Percentiles rank a stretch among this genome's conserved stretches.
phyloP scores from a whole-genome alignment of 345 rosid genomes.

The Citrus medica region DNA sequence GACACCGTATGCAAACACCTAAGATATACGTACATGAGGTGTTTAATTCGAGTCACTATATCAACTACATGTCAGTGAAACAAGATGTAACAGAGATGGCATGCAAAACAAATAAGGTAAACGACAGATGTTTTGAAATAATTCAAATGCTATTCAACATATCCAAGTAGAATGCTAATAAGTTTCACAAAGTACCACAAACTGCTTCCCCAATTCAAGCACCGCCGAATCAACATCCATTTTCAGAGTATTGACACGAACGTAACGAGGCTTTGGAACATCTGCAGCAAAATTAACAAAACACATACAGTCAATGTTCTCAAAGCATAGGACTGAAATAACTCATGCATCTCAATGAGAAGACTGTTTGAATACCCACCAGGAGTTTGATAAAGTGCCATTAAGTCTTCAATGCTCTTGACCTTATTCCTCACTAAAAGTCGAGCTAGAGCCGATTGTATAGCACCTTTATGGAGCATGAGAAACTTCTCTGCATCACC shows the following conservation, averaged over 20 bases:
- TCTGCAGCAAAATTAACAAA: conserved; percentile 41
- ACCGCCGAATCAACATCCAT: conserved; percentile 62
- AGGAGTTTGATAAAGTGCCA: conserved; percentile 40
- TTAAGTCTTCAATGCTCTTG: conserved; percentile 53
- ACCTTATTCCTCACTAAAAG: conserved; percentile 65
- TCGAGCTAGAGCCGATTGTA: conserved; percentile 55
- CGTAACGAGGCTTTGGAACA: conserved; percentile 62
- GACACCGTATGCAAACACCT: background rate
- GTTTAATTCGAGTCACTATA: background rate
- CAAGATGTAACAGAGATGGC: background rate
- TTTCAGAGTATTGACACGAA: conserved; percentile 86
- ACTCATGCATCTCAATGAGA: background rate
- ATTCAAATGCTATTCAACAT: background rate
- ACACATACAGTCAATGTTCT: background rate
- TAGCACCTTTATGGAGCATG: conserved; percentile 41
- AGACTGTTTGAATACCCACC: conserved; percentile 35
- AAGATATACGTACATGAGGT: background rate
- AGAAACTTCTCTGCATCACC: conserved; percentile 89
- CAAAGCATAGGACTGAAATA: background rate
- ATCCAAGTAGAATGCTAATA: conserved; percentile 9
- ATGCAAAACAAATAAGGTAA: background rate
- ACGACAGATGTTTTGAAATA: background rate
- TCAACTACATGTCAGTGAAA: background rate
- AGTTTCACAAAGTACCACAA: conserved; percentile 40
- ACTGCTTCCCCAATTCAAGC: conserved; percentile 53